Evolutionary conservation across 2,329 filamentous ascomycete genomes (phyloP).

Genomic region (Akanthomyces dipterigenus): DNA sequence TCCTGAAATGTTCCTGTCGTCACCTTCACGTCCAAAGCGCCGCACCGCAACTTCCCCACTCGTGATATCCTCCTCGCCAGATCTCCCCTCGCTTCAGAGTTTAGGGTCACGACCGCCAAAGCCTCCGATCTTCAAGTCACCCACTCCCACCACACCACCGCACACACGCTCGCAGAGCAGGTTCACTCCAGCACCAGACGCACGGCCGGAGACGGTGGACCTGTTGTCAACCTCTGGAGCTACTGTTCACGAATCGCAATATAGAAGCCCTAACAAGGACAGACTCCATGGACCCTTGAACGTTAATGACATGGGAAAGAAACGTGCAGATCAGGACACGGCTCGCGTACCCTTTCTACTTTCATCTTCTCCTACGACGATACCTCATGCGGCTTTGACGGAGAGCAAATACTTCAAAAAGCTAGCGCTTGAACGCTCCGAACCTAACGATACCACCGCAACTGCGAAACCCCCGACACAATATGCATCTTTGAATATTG

Average conservation of each 20-base stretch:
- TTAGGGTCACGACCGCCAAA: conserved; percentile 32
- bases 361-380: background rate
- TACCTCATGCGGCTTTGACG: background rate
- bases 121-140: conserved; percentile 1
- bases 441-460: background rate
- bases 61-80: conserved; percentile 44
- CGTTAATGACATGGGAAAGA: background rate
- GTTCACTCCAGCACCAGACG: background rate
- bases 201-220: background rate
- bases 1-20: conserved; percentile 26
- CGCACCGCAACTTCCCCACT: conserved; percentile 27
- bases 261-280: background rate
- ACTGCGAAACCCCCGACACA: background rate
- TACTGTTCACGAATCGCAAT: conserved; percentile 1
- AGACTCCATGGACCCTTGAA: background rate
- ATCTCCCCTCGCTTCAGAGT: conserved; percentile 46
- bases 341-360: background rate
- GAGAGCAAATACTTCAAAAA: conserved; percentile 3
- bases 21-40: conserved; percentile 22
- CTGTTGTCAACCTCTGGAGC: background rate
- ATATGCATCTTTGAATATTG: conserved; percentile 31
- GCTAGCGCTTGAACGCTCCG: background rate
- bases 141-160: background rate
- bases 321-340: background rate
- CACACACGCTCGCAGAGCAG: no score